Percentiles rank a stretch among this genome's conserved stretches.
phyloP scores from a whole-genome alignment of 306 rosid genomes.

The Trifolium subterraneum region DNA sequence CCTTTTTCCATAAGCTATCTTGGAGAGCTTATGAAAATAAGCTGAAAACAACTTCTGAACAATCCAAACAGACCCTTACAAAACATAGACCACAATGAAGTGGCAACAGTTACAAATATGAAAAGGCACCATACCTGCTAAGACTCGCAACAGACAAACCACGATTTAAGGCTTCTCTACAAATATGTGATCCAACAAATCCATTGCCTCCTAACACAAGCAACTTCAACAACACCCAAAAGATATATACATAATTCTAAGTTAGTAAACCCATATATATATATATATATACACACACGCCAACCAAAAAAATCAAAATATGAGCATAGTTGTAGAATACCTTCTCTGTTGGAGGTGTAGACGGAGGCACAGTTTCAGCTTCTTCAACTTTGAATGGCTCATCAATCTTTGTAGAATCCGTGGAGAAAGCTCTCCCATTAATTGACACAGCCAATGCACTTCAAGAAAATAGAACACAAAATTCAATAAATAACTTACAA shows the following conservation, averaged over 20 bases:
- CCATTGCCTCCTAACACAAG: conserved; percentile 99
- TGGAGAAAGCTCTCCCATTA: conserved; percentile 60
- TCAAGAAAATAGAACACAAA: conserved; percentile 35
- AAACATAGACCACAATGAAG: conserved; percentile 12
- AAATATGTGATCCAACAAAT: conserved; percentile 92
- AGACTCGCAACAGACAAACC: conserved; percentile 88
- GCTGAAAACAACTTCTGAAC: no score
- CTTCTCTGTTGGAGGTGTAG: conserved; percentile 86
- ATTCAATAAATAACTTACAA: background rate
- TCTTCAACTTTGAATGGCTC: conserved; percentile 83
- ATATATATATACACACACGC: background rate
- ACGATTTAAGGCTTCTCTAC: conserved; percentile 76
- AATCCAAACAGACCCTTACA: background rate
- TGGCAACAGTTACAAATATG: background rate
- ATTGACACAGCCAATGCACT: conserved; percentile 58
- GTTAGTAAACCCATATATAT: conserved; percentile 11
- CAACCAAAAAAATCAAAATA: background rate
- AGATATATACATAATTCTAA: conserved; percentile 10
- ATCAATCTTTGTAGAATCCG: conserved; percentile 74
- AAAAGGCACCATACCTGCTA: conserved; percentile 63
- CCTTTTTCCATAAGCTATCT: no score
- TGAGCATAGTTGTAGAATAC: conserved; percentile 44
- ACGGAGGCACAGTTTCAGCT: conserved; percentile 89
- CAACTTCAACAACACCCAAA: conserved; percentile 58
- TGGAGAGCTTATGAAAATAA: no score